Evolutionary conservation across 2,329 filamentous ascomycete species (phyloP), one percentile per base, ranked within the genome.

Genomic region (Leptographium wingfieldii): DNA sequence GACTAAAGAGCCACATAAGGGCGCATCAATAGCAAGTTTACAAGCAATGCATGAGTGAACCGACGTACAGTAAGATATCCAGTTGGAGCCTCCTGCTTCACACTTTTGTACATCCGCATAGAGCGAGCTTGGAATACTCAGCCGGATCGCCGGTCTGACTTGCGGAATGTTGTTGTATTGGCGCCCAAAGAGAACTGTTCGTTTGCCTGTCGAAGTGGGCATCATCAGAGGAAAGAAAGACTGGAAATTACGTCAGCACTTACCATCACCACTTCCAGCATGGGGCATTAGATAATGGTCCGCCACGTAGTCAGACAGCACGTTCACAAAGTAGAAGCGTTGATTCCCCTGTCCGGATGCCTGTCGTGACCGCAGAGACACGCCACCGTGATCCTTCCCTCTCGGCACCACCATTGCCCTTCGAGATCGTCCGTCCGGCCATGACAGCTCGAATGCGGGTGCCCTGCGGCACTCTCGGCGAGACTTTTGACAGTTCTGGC

Each of bases 11-110:
- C 16, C n/a, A 25, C 49, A 3, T 19, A 12, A 31, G 51, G 3
- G 5, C 16, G 9, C 5, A 51, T 11, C 6, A n/a, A 5, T 11
- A 25, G n/a, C 16, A 33, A 52, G 22, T 6, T 16, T 22, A 19
- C 19, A 7, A 31, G 29, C 27, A 38, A n/a, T 35, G 16, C 29
- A 3, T 3, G 29, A 33, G 12, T 5, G 35, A n/a, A n/a, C 19
- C 14, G 40, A 55, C 61, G 52, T 27, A 60, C 61, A 63, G 22
- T 61, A 61, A 12, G 61, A 58, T n/a, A 63, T 55, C 40, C 57
- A 49, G 40, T 55, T 52, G 2, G 55, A 31, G 25, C 33, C 43
- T 38, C 53, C 57, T 5, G 22, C 22, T 25, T 27, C 48, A 25
- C 25, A 16, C 9, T 27, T 51, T 22, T 27, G 10, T 11, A 16